A percentile compares a stretch with the other conserved stretches of the same genome.
phyloP scores from a whole-genome alignment of 495 filamentous ascomycete species.

The Tetracladium marchalianum region DNA sequence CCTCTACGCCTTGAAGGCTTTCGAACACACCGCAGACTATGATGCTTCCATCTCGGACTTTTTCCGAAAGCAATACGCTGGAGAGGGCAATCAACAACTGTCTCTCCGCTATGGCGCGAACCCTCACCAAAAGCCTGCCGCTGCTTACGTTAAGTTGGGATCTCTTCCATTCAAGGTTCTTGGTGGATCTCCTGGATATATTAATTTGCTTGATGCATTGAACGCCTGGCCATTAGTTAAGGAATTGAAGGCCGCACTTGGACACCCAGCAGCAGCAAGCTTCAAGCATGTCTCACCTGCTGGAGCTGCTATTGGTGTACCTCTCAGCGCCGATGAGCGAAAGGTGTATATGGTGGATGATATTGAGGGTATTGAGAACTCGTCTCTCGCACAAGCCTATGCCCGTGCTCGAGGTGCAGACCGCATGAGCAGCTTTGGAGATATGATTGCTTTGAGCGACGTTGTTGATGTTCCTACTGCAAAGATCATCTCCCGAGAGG shows the following conservation, averaged over 20 bases:
- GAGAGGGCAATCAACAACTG: conserved; percentile 71
- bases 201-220: conserved; percentile 92
- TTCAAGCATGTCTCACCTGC: conserved; percentile 99
- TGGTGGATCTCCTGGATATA: conserved; percentile 86
- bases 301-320: conserved; percentile 86
- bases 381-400: conserved; percentile 83
- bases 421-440: conserved; percentile 95
- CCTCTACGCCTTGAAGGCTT: conserved; percentile 87
- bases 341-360: conserved; percentile 98
- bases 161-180: conserved; percentile 93
- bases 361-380: conserved; percentile 77
- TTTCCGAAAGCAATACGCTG: conserved; percentile 93
- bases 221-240: conserved; percentile 96
- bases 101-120: conserved; percentile 90
- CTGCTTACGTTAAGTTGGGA: conserved; percentile 62
- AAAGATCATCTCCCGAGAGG: conserved; percentile 94
- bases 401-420: conserved; percentile 91
- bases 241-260: conserved; percentile 82
- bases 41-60: conserved; percentile 90
- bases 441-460: conserved; percentile 88
- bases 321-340: conserved; percentile 74
- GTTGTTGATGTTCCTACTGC: conserved; percentile 83
- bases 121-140: conserved; percentile 93
- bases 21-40: conserved; percentile 97
- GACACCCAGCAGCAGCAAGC: conserved; percentile 85